Evolutionary conservation across 139 green algal species (phyloP).

Genomic region (Chlorella vulgaris): DNA sequence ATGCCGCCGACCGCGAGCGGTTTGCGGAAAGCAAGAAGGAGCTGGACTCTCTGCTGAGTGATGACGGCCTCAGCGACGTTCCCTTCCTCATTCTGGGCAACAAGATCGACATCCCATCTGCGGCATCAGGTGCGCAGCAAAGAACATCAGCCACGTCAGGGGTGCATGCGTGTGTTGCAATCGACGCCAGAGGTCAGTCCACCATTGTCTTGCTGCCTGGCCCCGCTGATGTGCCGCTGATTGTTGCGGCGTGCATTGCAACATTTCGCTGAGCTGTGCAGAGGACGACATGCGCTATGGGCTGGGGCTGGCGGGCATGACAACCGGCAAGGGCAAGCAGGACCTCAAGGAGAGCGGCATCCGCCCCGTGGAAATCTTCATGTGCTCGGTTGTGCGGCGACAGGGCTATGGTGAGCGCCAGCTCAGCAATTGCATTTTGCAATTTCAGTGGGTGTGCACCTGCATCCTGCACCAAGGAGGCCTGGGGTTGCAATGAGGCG

Average conservation of each 20-base stretch:
- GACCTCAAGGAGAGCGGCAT: slow-evolving; percentile 85
- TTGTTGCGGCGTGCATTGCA: too few relatives aligned
- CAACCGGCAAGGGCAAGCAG: slow-evolving; percentile 98
- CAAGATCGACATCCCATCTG: slow-evolving; percentile 97
- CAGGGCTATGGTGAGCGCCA: slow-evolving; percentile 94
- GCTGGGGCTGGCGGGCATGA: slow-evolving; percentile 93
- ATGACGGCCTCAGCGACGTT: slow-evolving; percentile 91
- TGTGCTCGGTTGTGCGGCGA: slow-evolving; percentile 92
- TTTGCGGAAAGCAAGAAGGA: slow-evolving; percentile 94
- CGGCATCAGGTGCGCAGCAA: slow-evolving; percentile 17
- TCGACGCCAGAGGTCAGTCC: background rate
- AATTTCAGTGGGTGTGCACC: too few relatives aligned
- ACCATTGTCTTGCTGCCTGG: too few relatives aligned
- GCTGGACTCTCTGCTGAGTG: slow-evolving; percentile 90
- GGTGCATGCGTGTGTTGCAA: background rate
- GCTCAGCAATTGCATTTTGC: too few relatives aligned
- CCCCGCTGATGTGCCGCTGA: too few relatives aligned
- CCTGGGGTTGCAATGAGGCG: too few relatives aligned
- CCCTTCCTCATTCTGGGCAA: slow-evolving; percentile 98
- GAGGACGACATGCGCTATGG: slow-evolving; percentile 93
- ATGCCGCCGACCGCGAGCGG: slow-evolving; percentile 94
- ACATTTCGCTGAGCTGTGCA: too few relatives aligned
- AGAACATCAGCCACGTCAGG: too few relatives aligned
- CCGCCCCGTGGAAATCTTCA: slow-evolving; percentile 95
- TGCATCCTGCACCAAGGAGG: too few relatives aligned